Base-by-base conservation (phyloP, 1,139 yeast genomes). In the Blastobotrys aristatus region DNA sequence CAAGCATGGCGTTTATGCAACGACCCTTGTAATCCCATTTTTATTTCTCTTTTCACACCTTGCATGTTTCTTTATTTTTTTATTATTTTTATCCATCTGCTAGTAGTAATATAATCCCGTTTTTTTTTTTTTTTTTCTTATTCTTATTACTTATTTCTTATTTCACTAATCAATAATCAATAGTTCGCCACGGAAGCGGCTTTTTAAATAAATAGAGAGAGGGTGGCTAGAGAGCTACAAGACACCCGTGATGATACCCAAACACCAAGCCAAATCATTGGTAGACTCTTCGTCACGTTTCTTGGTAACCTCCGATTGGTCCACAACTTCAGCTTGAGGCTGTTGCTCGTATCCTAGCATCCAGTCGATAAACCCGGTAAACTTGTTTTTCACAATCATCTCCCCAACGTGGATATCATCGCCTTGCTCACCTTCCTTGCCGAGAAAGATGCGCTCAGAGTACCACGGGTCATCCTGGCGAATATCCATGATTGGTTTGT, bases 301-400 rank as follows among this genome's bases (percentile, higher is more conserved):
- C 14, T 41, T 43, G 31, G 52, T 46, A 44, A 54, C 54, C 31
- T 58, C 57, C 22, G 48, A 49, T 22, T 40, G 38, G 6, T 57
- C 46, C 21, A 49, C 48, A 48, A 24, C 40, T 37, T 37, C 37
- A 11, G 26, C 22, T 16, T 36, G 16, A 11, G 40, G 30, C 11
- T 45, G 37, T 11, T 17, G 35, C 35, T 38, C 33, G 27, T 36
- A 44, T 17, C 65, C 65, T 21, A 61, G 53, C 1, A 56, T 39
- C 65, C 65, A 60, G 47, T 61, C 64, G 3, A 58, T 54, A 17
- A 56, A 55, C 11, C 53, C 48, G 14, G 61, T 53, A 24, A 60
- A 43, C 41, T 50, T 46, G 46, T 55, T 57, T 24, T 50, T 49
- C n/a, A 43, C 48, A 29, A 43, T 40, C 38, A 46, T 46, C 17